Conservation (phyloP, 1,284 basidiomycete genomes). For the Melampsora larici-populina region DNA sequence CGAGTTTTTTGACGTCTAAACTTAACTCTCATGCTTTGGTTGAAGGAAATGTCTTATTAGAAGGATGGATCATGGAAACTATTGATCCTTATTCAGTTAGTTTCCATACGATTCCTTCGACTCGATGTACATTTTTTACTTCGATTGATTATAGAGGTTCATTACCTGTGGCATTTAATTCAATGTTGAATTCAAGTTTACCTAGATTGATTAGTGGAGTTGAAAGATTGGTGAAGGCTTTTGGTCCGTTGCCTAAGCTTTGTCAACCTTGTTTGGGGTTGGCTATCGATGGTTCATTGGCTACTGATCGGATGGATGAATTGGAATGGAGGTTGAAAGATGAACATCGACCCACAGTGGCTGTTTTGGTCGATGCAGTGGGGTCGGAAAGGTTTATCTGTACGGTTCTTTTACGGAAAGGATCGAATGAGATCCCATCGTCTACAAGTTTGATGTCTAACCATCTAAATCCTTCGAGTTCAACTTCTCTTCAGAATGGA, state of each 20-base stretch:
- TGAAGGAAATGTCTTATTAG: conserved; percentile 76
- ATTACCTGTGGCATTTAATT: conserved; percentile 80
- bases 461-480: conserved; percentile 2
- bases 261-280: conserved; percentile 45
- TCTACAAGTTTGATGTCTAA: conserved; percentile 1
- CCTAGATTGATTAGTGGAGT: conserved; percentile 51
- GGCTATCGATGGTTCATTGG: conserved; percentile 49
- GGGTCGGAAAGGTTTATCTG: conserved; percentile 14
- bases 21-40: conserved; percentile 75
- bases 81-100: conserved; percentile 94
- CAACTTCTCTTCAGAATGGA: too few relatives aligned
- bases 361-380: conserved; percentile 19
- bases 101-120: conserved; percentile 91
- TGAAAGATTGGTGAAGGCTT: conserved; percentile 52
- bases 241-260: conserved; percentile 46
- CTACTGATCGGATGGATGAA: conserved; percentile 37
- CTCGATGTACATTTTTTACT: conserved; percentile 79
- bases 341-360: background rate
- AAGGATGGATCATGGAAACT: conserved; percentile 95
- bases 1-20: too few relatives aligned
- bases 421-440: conserved; percentile 20
- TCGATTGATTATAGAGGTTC: conserved; percentile 85
- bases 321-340: conserved; percentile 43
- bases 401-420: conserved; percentile 29
- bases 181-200: conserved; percentile 70